Percentiles rank a stretch among this genome's conserved stretches.
Conservation (phyloP, 192 early-diverging fungal species). For the Dissophora globulifera region DNA sequence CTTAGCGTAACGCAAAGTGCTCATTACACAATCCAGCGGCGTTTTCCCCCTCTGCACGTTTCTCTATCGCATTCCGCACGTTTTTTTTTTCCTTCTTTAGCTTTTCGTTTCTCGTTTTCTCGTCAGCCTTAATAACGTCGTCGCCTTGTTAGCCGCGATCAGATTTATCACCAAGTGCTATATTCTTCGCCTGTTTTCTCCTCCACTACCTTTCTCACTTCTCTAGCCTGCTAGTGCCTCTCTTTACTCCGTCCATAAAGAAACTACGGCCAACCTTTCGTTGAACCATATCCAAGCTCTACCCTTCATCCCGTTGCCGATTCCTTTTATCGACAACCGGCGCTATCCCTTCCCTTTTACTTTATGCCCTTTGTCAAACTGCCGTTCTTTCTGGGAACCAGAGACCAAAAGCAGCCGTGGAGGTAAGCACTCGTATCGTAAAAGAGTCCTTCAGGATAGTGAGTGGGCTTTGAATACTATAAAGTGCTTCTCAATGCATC, state of each 20-base stretch:
- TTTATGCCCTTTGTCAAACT: conserved; percentile 22
- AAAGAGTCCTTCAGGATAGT: neutral
- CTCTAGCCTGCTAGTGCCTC: too few species aligned
- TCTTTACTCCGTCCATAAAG: too few species aligned
- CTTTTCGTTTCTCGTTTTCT: neutral
- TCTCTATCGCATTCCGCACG: neutral
- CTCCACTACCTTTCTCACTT: too few species aligned
- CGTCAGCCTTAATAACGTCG: too few species aligned
- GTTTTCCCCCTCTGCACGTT: neutral
- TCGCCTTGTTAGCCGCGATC: too few species aligned
- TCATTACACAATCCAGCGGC: too few species aligned
- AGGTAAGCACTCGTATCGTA: conserved; percentile 19
- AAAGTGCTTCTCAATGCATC: neutral
- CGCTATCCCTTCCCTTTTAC: too few species aligned
- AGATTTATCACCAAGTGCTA: too few species aligned
- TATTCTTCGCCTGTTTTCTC: too few species aligned
- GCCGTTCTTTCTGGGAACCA: conserved; percentile 10
- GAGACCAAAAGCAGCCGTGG: conserved; percentile 36
- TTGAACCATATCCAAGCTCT: neutral
- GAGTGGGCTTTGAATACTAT: neutral
- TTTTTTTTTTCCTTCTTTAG: neutral
- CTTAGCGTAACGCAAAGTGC: too few species aligned
- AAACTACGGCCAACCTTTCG: too few species aligned
- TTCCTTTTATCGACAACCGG: neutral
- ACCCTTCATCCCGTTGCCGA: neutral